Percentiles rank a stretch among this genome's conserved stretches.
These are phyloP conservation scores for Calocybe gambosa DNA, from an alignment of 1,284 basidiomycete genomes.

Conservation along the genomic window DNA sequence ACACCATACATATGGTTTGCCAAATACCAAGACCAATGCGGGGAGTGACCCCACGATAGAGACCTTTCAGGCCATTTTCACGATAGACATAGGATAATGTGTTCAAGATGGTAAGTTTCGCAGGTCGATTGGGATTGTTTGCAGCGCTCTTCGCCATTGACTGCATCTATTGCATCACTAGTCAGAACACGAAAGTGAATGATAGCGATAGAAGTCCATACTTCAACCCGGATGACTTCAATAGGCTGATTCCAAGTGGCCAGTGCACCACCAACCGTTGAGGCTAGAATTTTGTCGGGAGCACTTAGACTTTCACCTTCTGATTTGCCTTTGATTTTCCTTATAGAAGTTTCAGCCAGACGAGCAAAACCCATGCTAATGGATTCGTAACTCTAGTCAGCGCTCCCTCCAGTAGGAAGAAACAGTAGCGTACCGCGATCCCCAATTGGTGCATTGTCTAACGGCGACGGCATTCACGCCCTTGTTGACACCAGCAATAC, in stretches of 20 bases:
- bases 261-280: slow-evolving; percentile 91
- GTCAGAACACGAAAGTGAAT: not conserved
- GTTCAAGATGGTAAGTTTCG: slow-evolving; percentile 88
- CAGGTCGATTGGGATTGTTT: slow-evolving; percentile 70
- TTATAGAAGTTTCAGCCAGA: slow-evolving; percentile 81
- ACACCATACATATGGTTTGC: slow-evolving; percentile 99
- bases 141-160: slow-evolving; percentile 87
- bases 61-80: slow-evolving; percentile 93
- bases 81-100: slow-evolving; percentile 92
- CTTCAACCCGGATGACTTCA: slow-evolving; percentile 92
- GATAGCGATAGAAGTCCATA: slow-evolving; percentile 21
- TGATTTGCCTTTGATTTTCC: slow-evolving; percentile 68
- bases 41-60: slow-evolving; percentile 97
- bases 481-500: slow-evolving; percentile 97
- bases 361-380: slow-evolving; percentile 95
- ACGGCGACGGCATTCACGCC: slow-evolving; percentile 98
- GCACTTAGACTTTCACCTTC: slow-evolving; percentile 75
- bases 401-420: not conserved
- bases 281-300: slow-evolving; percentile 84
- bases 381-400: not conserved
- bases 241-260: slow-evolving; percentile 99
- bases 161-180: slow-evolving; percentile 74
- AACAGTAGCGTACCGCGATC: slow-evolving; percentile 66
- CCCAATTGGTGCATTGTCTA: slow-evolving; percentile 99
- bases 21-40: slow-evolving; percentile 94